A percentile compares a stretch with the other conserved stretches of the same genome.
Conservation (phyloP, 306 rosid genomes). For the Nissolia schottii region DNA sequence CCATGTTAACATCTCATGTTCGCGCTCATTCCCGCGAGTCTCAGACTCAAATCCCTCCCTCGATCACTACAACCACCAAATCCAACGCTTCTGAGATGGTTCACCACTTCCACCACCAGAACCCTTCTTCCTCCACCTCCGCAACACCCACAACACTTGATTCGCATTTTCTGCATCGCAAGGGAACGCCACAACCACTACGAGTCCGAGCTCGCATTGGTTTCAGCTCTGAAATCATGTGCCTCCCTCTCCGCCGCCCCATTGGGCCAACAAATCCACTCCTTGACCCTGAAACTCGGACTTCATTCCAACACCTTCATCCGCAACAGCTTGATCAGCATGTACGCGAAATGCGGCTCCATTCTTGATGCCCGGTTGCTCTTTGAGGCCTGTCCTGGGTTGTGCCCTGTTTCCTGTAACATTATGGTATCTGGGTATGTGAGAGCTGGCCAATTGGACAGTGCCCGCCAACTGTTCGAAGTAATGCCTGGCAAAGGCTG, state of each 20-base stretch:
- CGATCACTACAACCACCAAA: slow-evolving; percentile 1
- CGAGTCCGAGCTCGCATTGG: slow-evolving; percentile 53
- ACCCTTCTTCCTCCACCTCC: slow-evolving; percentile 21
- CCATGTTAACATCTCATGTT: slow-evolving; percentile 44
- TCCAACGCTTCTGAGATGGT: slow-evolving; percentile 42
- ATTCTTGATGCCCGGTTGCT: slow-evolving; percentile 43
- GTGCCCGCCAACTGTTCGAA: slow-evolving; percentile 68
- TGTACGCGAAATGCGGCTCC: slow-evolving; percentile 67
- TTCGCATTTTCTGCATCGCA: slow-evolving; percentile 44
- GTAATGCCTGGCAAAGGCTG: slow-evolving; percentile 59
- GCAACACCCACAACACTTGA: slow-evolving; percentile 37
- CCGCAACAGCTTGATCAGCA: slow-evolving; percentile 62
- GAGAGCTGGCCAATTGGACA: slow-evolving; percentile 46
- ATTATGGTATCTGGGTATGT: slow-evolving; percentile 72
- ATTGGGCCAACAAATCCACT: slow-evolving; percentile 72
- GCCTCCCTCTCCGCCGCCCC: slow-evolving; percentile 42
- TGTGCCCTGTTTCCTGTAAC: slow-evolving; percentile 74
- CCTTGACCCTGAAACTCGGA: slow-evolving; percentile 57
- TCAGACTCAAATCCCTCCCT: slow-evolving; percentile 31
- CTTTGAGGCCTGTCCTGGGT: slow-evolving; percentile 37
- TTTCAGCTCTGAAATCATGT: slow-evolving; percentile 68
- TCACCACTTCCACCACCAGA: slow-evolving; percentile 28
- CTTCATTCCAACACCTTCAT: slow-evolving; percentile 53
- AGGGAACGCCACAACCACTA: slow-evolving; percentile 22
- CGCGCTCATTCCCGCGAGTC: slow-evolving; percentile 32